Evolutionary conservation across 139 green algal species (phyloP).

Genomic region (Tetraselmis chui): DNA sequence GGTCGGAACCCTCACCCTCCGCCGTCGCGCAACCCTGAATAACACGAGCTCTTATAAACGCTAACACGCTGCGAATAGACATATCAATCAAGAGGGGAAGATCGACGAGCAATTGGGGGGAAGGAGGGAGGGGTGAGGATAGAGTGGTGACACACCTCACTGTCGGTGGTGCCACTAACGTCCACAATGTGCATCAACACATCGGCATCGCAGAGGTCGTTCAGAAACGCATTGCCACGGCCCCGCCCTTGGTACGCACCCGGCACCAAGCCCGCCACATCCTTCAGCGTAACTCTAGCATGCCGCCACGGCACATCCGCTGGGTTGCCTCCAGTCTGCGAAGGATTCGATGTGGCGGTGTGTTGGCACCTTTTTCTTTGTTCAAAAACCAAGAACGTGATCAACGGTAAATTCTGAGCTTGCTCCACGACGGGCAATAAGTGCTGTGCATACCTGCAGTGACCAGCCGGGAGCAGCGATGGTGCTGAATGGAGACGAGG

Average conservation of each 20-base stretch:
- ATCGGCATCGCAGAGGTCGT: conserved; percentile 49
- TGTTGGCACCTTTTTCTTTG: too few species aligned
- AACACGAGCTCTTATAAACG: too few species aligned
- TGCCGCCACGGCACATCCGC: not conserved
- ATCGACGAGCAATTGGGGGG: too few species aligned
- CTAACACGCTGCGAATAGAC: too few species aligned
- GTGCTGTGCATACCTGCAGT: too few species aligned
- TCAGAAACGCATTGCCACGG: conserved; percentile 50
- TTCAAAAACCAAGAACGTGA: too few species aligned
- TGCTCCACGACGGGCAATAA: too few species aligned
- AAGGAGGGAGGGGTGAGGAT: too few species aligned
- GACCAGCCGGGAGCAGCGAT: not conserved
- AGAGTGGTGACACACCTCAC: not conserved
- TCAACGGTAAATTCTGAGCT: too few species aligned
- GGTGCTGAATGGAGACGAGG: not conserved
- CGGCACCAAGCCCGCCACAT: conserved; percentile 50
- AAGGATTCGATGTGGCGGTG: too few species aligned
- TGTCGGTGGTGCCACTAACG: conserved; percentile 35
- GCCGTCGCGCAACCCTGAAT: not conserved
- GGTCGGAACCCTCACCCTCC: conserved; percentile 17
- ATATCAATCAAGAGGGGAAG: too few species aligned
- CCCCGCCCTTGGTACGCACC: conserved; percentile 39
- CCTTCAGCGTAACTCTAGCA: conserved; percentile 13
- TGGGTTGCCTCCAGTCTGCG: too few species aligned
- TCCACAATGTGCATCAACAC: conserved; percentile 40